Base-by-base conservation (phyloP, 2,329 filamentous ascomycete genomes). In the Sporothrix brasiliensis region DNA sequence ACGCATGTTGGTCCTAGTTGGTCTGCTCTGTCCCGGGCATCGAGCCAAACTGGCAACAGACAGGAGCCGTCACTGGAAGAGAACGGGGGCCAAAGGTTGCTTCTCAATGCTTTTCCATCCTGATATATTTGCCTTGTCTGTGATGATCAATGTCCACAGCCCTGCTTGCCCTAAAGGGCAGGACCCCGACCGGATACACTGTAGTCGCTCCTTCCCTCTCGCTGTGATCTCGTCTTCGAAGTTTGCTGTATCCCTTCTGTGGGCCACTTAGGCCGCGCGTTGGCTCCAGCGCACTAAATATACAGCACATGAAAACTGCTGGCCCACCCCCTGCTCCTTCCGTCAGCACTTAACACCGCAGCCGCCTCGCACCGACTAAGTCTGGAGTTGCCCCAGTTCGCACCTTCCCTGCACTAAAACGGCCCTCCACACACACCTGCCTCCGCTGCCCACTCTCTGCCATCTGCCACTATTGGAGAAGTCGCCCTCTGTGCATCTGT, bases 361-460 rank as follows among this genome's bases (percentile, higher is more conserved):
- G 44, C 39, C 56, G 39, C 34, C 34, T 34, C 34, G 6, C 34
- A 7, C 34, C 34, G 34, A 30, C 27, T 30, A 19, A 41, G 34
- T 21, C 27, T 41, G 41, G 60, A 47, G 60, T 10, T 19, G 27
- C 61, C 47, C 61, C 61, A 52, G 44, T 52, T 50, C 47, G 47
- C 61, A 52, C 47, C 61, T 66, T 52, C 61, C 61, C 27, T 52
- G 61, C 27, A 39, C 61, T 63, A 63, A 63, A 63, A 63, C 60
- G 39, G 34, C 56, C 56, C 34, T 61, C 56, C 56, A 61, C 56
- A 34, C n/a, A 24, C 56, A 61, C 56, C 56, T 34, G 44, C 56
- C 44, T 7, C 53, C 53, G 24, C 39, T 61, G 56, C 56, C 56
- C 56, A 61, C 19, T 11, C 19, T 11, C 30, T 4, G 30, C 2